phyloP scores from a whole-genome alignment of 2,329 filamentous ascomycete species.

The Alternaria sp. region DNA sequence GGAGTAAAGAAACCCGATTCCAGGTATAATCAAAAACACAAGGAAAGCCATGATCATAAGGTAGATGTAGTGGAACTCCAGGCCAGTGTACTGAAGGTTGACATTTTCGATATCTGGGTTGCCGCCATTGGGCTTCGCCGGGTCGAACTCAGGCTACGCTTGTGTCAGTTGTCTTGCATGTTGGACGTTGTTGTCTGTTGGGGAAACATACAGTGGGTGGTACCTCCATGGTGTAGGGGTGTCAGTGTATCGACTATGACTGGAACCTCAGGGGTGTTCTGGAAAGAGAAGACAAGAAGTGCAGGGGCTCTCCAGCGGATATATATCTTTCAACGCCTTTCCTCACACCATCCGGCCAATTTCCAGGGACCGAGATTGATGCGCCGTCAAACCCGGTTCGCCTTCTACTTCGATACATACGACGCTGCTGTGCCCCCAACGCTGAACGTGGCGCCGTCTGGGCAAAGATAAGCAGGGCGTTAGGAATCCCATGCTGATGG shows the following conservation, averaged over 20 bases:
- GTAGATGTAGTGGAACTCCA: slow-evolving; percentile 70
- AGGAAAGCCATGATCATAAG: slow-evolving; percentile 67
- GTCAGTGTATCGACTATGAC: slow-evolving; percentile 3
- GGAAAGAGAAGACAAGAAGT: slow-evolving; percentile 8
- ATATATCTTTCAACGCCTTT: slow-evolving; percentile 27
- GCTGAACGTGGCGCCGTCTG: slow-evolving; percentile 31
- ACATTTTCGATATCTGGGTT: slow-evolving; percentile 63
- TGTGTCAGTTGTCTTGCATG: slow-evolving; percentile 1
- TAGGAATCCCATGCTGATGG: slow-evolving; percentile 19
- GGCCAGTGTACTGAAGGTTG: slow-evolving; percentile 66
- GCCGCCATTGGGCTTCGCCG: slow-evolving; percentile 61
- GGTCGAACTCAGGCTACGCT: slow-evolving; percentile 52
- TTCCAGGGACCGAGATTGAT: slow-evolving; percentile 20
- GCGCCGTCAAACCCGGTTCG: slow-evolving; percentile 19
- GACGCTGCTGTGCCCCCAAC: slow-evolving; percentile 29
- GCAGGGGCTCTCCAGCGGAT: slow-evolving; percentile 30
- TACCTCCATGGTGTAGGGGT: slow-evolving; percentile 24
- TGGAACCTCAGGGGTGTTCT: slow-evolving; percentile 7
- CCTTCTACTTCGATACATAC: slow-evolving; percentile 24
- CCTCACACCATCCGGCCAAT: slow-evolving; percentile 16
- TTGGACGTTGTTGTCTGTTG: neutral
- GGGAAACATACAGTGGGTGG: slow-evolving; percentile 26
- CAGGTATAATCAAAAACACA: slow-evolving; percentile 73
- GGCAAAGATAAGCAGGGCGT: slow-evolving; percentile 44
- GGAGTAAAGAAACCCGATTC: slow-evolving; percentile 71